Percentiles rank a stretch among this genome's conserved stretches.
Evolutionary conservation across 164 flowering plant species (phyloP).

Genomic region (Liquidambar formosana): DNA sequence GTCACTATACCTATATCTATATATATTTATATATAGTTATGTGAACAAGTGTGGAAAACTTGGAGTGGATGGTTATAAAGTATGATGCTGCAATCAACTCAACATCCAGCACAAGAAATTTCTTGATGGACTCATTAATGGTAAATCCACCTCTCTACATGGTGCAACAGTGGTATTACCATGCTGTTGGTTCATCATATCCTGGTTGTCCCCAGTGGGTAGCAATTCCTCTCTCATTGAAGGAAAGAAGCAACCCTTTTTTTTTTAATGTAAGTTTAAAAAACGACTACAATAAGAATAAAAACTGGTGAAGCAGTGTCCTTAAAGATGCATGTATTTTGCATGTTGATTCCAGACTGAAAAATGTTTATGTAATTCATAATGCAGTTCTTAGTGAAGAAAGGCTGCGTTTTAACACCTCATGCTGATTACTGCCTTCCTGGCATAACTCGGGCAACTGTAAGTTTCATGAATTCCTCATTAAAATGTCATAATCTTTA

Average conservation of each 20-base stretch:
- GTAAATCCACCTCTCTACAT: neutral
- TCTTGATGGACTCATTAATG: neutral
- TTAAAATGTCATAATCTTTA: neutral
- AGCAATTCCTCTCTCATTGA: neutral
- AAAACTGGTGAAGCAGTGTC: no score
- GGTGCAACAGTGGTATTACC: neutral
- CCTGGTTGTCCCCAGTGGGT: neutral
- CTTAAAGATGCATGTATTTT: neutral
- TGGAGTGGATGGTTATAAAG: neutral
- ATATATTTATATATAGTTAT: no score
- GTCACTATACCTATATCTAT: no score
- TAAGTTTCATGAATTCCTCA: slow-evolving; percentile 37
- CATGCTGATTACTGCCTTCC: slow-evolving; percentile 98
- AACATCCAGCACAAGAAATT: neutral
- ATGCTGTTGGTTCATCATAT: neutral
- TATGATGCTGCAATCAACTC: neutral
- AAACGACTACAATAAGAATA: no score
- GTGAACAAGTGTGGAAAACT: neutral
- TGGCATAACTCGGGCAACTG: slow-evolving; percentile 90
- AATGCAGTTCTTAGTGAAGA: slow-evolving; percentile 90
- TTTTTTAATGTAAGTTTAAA: no score
- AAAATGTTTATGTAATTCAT: slow-evolving; percentile 1
- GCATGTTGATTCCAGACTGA: slow-evolving; percentile 4
- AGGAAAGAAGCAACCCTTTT: no score
- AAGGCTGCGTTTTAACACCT: slow-evolving; percentile 85